These are phyloP conservation scores for Trypanosoma melophagium DNA, from an alignment of 208 protist species.

Conservation along the genomic window DNA sequence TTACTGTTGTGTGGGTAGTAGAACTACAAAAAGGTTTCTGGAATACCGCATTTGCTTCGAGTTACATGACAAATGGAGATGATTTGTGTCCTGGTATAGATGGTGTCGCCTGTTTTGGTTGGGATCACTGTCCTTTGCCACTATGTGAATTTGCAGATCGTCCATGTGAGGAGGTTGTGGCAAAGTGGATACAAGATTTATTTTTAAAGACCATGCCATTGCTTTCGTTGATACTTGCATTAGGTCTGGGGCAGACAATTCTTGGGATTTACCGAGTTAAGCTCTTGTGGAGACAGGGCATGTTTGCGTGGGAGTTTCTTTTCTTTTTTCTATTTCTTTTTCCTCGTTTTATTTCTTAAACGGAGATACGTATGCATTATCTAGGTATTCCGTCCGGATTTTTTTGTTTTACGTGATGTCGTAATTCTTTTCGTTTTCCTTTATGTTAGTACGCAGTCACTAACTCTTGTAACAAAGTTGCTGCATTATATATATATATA, in stretches of 20 bases:
- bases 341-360: neutral
- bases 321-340: neutral
- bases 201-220: slow-evolving; percentile 5
- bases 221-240: slow-evolving; percentile 7
- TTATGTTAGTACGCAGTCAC: too few relatives aligned
- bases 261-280: slow-evolving; percentile 1
- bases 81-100: slow-evolving; percentile 7
- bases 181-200: neutral
- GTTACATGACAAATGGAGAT: neutral
- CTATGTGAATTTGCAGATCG: slow-evolving; percentile 3
- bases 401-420: too few relatives aligned
- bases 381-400: too few relatives aligned
- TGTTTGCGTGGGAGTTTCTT: neutral
- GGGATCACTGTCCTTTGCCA: slow-evolving; percentile 11
- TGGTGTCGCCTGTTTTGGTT: slow-evolving; percentile 14
- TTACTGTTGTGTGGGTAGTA: neutral
- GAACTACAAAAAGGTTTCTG: slow-evolving; percentile 2
- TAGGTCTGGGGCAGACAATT: neutral
- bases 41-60: neutral
- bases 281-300: neutral
- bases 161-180: neutral
- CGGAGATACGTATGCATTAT: neutral
- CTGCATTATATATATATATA: too few relatives aligned
- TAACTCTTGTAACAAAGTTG: too few relatives aligned
- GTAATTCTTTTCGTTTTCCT: neutral